Base-by-base conservation (phyloP, 78 protist species). In the Cavenderia fasciculata region DNA sequence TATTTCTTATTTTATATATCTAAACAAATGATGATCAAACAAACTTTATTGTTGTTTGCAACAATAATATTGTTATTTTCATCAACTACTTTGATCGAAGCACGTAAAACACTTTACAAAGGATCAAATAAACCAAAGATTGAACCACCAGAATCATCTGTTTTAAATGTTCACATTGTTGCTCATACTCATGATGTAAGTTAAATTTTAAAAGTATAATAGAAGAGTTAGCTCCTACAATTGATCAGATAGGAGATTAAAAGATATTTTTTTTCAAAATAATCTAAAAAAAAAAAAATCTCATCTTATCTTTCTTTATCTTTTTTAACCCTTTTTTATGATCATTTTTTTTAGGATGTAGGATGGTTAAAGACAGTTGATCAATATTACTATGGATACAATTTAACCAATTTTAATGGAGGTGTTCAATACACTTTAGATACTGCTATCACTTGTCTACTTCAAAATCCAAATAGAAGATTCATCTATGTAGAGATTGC, bases 321-420 rank as follows among this genome's bases (percentile, higher is more conserved):
- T 25, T 49, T 31, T 19, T 4, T 41, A n/a, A 8, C 40, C 3
- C 29, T 23, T 29, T 59, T 16, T 4, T 38, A 62, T 19, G 1
- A 31, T 43, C n/a, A 54, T n/a, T 36, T 36, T 54, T 14, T 62
- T 25, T 92, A 94, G 88, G 98, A 95, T 78, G 94, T 82, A 8
- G 98, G 97, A 1, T 97, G 99, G 99, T 92, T 95, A 65, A 92
- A 79, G 59, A 97, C 97, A 6, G 96, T 95, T 19, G 99, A 95
- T 73, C 94, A 95, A 72, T 96, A 96, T 89, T 95, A 75, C 75
- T 44, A 57, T 59, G 96, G 96, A 14, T 43, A 78, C 8, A 85
- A 92, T 84, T 73, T 90, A 72, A 75, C 87, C 12, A 93, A 79
- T 79, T 82, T 65, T 72, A 59, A 57, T 59, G 90, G 94, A 6